Conservation (phyloP, 208 protist genomes). For the Crithidia brevicula region DNA sequence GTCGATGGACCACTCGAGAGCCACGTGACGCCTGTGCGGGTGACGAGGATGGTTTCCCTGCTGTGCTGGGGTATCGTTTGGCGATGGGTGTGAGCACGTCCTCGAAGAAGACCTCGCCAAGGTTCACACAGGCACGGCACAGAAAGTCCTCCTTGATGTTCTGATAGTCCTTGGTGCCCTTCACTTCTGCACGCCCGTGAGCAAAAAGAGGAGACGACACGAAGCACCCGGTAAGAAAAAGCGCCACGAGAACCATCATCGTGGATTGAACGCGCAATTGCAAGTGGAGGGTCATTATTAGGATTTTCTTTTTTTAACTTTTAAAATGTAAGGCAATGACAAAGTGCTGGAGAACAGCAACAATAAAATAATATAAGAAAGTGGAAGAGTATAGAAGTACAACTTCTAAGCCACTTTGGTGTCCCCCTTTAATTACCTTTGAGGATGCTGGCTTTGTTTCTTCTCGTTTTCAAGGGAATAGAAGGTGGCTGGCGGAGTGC, state of each 20-base stretch:
- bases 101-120: slow-evolving; percentile 22
- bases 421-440: too few species aligned
- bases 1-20: background rate
- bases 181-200: background rate
- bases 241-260: background rate
- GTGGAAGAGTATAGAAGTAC: too few species aligned
- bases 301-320: too few species aligned
- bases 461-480: too few species aligned
- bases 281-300: too few species aligned
- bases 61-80: slow-evolving; percentile 11
- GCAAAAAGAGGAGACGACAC: background rate
- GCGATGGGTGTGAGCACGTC: slow-evolving; percentile 16
- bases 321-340: too few species aligned
- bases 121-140: slow-evolving; percentile 33
- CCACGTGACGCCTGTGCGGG: background rate
- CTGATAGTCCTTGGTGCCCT: slow-evolving; percentile 4
- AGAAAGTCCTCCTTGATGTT: slow-evolving; percentile 30
- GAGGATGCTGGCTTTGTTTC: too few species aligned
- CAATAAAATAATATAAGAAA: too few species aligned
- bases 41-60: background rate
- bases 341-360: too few species aligned
- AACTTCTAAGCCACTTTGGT: too few species aligned
- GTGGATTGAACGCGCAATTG: too few species aligned
- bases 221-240: background rate
- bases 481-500: too few species aligned